Base-by-base conservation (phyloP, 2,329 filamentous ascomycete genomes). In the Aspergillus persii region DNA sequence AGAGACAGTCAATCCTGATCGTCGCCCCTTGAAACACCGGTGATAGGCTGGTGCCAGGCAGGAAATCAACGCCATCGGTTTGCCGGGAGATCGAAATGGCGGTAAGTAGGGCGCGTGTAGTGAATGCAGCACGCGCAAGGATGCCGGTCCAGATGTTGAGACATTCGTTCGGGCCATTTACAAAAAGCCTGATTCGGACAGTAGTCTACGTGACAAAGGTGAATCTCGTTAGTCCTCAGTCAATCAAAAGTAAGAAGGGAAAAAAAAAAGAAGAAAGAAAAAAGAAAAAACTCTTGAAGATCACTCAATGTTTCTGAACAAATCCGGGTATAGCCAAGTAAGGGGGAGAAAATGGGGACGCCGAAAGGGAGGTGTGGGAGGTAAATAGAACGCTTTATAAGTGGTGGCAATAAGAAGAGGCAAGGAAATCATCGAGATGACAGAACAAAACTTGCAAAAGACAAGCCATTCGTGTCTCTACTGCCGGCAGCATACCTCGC, bases 401-500 rank as follows among this genome's bases (percentile, higher is more conserved):
- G 60, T 50, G 41, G 60, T 57, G 49, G 58, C 46, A 54, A 41
- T 58, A 57, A 62, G 52, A 44, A 51, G 54, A 50, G 54, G 47
- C 58, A 56, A 62, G 63, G 61, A 46, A 52, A 62, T 74, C 65
- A 74, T 67, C 73, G 71, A 57, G 72, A 63, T 50, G 72, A 63
- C 52, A 71, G 66, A 56, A 72, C 66, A 53, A 73, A 66, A 59
- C 64, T 74, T 57, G 73, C 72, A 65, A 75, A 66, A 50, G 70
- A 66, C 61, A 73, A 58, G 59, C 69, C 67, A 61, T 66, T 65
- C 65, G 69, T 71, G 56, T 72, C 71, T 77, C 72, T 69, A 66
- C 63, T 63, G 54, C 63, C 50, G 63, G 68, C 66, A 62, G 73
- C 86, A 71, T 88, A 96, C 93, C 95, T 96, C 74, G 96, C 94